Conservation (phyloP, 768 basidiomycete genomes). For the Hericium rajendrae region DNA sequence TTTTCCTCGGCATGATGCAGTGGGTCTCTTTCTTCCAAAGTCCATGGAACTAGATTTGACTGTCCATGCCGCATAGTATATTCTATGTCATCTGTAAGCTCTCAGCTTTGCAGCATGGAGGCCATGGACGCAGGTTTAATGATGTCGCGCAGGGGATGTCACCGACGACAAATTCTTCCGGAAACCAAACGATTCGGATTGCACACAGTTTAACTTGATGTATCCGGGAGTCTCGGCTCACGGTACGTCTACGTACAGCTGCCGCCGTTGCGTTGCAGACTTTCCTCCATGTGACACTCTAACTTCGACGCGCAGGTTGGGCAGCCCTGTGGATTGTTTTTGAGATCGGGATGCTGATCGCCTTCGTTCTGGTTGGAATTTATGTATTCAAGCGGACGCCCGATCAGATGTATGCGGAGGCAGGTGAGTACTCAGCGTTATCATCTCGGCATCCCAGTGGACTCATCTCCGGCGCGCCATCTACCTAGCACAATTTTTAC, state of each 20-base stretch:
- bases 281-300: too few species aligned
- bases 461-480: neutral
- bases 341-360: slow-evolving; percentile 61
- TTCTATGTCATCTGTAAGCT: slow-evolving; percentile 81
- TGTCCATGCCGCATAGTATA: slow-evolving; percentile 33
- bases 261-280: too few species aligned
- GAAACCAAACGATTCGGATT: slow-evolving; percentile 88
- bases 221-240: slow-evolving; percentile 67
- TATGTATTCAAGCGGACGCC: slow-evolving; percentile 59
- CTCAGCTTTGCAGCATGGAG: neutral
- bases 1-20: slow-evolving; percentile 84
- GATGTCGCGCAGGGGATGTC: slow-evolving; percentile 62
- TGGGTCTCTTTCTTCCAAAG: slow-evolving; percentile 21
- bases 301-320: slow-evolving; percentile 48
- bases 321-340: slow-evolving; percentile 80
- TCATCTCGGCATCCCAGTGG: neutral
- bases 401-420: slow-evolving; percentile 61
- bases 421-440: slow-evolving; percentile 36
- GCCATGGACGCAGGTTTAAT: neutral
- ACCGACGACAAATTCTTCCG: slow-evolving; percentile 93
- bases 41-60: neutral
- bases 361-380: slow-evolving; percentile 75
- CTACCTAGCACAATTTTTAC: slow-evolving; percentile 1
- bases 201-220: slow-evolving; percentile 77
- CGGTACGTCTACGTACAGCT: slow-evolving; percentile 31